phyloP scores from a whole-genome alignment of 306 rosid genomes.

The Casuarina glauca region DNA sequence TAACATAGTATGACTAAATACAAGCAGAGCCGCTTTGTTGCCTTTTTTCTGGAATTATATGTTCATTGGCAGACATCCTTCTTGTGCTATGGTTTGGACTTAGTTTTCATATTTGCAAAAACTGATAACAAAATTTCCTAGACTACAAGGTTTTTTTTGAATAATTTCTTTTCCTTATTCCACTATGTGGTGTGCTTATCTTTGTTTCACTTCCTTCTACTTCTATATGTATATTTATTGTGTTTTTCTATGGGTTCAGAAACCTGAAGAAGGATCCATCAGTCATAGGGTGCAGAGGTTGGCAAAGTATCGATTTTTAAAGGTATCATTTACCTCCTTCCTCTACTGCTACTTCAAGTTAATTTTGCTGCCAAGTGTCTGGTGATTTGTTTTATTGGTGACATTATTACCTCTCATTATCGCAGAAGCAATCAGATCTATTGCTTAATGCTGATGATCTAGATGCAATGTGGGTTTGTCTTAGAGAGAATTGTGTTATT shows the following conservation, averaged over 20 bases:
- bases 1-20: neutral
- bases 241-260: slow-evolving; percentile 46
- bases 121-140: slow-evolving; percentile 8
- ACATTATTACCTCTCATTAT: slow-evolving; percentile 25
- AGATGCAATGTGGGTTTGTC: slow-evolving; percentile 98
- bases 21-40: neutral
- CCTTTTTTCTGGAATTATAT: neutral
- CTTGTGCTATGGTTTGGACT: slow-evolving; percentile 14
- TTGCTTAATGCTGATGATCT: slow-evolving; percentile 96
- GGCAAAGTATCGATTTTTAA: slow-evolving; percentile 87
- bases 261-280: slow-evolving; percentile 99
- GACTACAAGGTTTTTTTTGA: too few relatives aligned
- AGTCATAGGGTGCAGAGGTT: slow-evolving; percentile 92
- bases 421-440: slow-evolving; percentile 97
- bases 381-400: slow-evolving; percentile 23
- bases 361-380: slow-evolving; percentile 19
- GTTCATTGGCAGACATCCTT: neutral
- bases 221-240: neutral
- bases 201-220: neutral
- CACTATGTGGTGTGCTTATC: neutral
- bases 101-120: slow-evolving; percentile 20
- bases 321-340: slow-evolving; percentile 41
- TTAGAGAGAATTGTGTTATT: slow-evolving; percentile 96
- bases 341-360: slow-evolving; percentile 13
- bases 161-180: neutral